Evolutionary conservation across 1,139 yeast species (phyloP).

Genomic region (Hansenula sp.): DNA sequence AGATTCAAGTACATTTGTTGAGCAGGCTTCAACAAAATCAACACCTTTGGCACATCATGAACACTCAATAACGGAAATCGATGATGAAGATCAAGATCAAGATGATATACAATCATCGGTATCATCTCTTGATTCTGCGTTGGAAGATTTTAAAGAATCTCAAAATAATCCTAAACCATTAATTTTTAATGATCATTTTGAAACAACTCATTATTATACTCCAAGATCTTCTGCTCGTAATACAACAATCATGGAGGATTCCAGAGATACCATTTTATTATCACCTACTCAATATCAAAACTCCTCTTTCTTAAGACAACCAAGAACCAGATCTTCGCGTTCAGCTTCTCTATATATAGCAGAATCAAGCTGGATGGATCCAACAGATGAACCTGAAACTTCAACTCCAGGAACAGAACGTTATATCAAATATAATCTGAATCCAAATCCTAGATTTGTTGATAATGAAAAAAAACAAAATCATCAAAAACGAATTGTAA

Average conservation of each 20-base stretch:
- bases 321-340: conserved; percentile 15
- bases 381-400: conserved; percentile 18
- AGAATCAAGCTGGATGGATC: conserved; percentile 29
- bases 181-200: conserved; percentile 14
- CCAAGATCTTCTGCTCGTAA: conserved; percentile 1
- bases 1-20: conserved; percentile 21
- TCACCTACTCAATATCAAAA: conserved; percentile 4
- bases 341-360: conserved; percentile 20
- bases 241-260: conserved; percentile 1
- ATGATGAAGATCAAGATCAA: background rate
- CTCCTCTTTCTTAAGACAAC: background rate
- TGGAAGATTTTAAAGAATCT: conserved; percentile 38
- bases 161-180: conserved; percentile 21
- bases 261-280: conserved; percentile 6
- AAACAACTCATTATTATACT: conserved; percentile 5
- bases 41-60: background rate
- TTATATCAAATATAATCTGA: conserved; percentile 18
- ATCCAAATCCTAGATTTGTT: conserved; percentile 13
- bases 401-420: conserved; percentile 18
- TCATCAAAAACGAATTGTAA: conserved; percentile 1
- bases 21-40: conserved; percentile 2
- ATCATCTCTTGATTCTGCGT: conserved; percentile 47
- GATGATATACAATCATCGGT: conserved; percentile 12
- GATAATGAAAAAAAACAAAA: background rate
- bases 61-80: background rate